Base-by-base conservation (phyloP, 441 rosid species). In the Pelargonium australe region DNA sequence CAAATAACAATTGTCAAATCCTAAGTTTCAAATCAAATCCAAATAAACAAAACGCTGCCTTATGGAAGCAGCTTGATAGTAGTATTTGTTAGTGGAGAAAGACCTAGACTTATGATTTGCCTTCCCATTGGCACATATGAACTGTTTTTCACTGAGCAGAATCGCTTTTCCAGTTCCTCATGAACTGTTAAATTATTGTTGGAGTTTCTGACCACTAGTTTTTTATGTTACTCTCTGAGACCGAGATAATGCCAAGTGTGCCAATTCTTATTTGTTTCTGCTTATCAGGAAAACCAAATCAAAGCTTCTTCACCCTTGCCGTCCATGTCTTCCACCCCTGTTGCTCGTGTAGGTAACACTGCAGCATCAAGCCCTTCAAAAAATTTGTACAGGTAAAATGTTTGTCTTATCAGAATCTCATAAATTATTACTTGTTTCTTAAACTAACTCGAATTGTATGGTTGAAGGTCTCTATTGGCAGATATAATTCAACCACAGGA, bases 401-500 rank as follows among this genome's bases (percentile, higher is more conserved):
- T 31, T 70, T 63, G 53, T 70, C 34, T 72, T 80, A 10, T 57
- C 31, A 51, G 23, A 70, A 55, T 69, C 23, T 49, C 43, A 28
- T 34, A 64, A 63, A 57, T 68, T 10, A 20, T 20, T 80, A 66
- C 71, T 66, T 77, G 65, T 70, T 81, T 25, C 9, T 13, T 25
- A 55, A 76, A 68, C 89, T 87, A 66, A 83, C 66, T 12, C 79
- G 62, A 69, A 19, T 65, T 69, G 73, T 70, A 68, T 81, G 68
- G 64, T 78, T 79, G 75, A 80, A 95, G 99, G 87, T 92, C 98
- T 53, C 92, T 92, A 72, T 80, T 95, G 74, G 98, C 98, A 55
- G 99, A 89, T 77, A 88, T 90, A 72, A 91, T 95, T 74, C 91
- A 90, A 83, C 89, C 97, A 2, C 89, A 85, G 70, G 99, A 92